Percentiles rank a stretch among this genome's conserved stretches.
These are phyloP conservation scores for Funneliformis geosporum DNA, from an alignment of 192 early-diverging fungal genomes.

Conservation along the genomic window DNA sequence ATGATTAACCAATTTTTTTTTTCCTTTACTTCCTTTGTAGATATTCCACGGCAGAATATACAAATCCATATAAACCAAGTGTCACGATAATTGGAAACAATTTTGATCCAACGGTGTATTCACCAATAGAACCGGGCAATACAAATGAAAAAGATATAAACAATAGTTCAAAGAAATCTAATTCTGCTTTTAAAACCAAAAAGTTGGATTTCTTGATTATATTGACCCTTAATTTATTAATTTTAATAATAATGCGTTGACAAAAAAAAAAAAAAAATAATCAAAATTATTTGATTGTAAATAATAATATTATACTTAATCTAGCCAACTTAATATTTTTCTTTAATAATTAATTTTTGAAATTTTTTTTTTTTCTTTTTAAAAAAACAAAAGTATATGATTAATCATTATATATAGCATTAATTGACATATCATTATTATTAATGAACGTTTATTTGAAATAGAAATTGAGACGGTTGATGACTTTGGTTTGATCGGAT, in stretches of 20 bases:
- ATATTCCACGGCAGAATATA: constrained; percentile 4
- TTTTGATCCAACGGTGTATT: not conserved
- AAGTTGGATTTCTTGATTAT: not conserved
- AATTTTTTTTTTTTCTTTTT: no score
- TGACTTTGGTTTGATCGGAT: not conserved
- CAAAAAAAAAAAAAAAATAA: no score
- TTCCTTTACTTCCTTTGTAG: not conserved
- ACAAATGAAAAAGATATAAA: not conserved
- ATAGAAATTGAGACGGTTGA: no score
- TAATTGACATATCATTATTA: no score
- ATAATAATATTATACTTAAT: no score
- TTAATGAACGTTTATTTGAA: no score
- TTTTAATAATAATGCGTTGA: not conserved
- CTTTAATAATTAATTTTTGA: no score
- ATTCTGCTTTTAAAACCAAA: not conserved
- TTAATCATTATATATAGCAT: no score
- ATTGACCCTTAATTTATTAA: not conserved
- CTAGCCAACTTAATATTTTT: no score
- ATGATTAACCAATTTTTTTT: not conserved
- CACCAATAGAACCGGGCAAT: not conserved
- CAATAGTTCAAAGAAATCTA: not conserved
- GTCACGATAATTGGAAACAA: not conserved
- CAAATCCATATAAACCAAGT: constrained; percentile 15
- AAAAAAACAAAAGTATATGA: no score
- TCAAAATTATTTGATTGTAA: no score